Evolutionary conservation across 176 grass and related monocot species (phyloP), one percentile per base, ranked within the genome.

Genomic region (Triticum urartu): DNA sequence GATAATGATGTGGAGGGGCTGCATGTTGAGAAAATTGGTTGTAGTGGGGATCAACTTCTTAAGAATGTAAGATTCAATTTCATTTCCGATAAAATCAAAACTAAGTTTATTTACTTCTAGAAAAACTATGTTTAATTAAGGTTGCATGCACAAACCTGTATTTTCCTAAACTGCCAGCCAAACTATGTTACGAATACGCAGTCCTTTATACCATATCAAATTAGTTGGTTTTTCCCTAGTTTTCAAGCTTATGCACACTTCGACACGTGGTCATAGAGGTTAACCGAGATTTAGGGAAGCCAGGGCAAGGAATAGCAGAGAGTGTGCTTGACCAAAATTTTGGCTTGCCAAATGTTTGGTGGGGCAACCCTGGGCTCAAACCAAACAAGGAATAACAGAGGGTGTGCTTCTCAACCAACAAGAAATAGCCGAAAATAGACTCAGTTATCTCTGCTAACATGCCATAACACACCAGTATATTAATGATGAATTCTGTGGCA

Each of bases 401-500:
- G 79, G 56, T 8, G 15, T 11, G 8, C 24, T 90, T 74, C 63
- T 4, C 11, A 38, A 50, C 1, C 9, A 30, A 38, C 48, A 76
- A 75, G 36, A 11, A 70, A 39, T 69, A 59, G 12, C 56, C 42
- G 13, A 86, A 1, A 85, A 74, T 73, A 84, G 3, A 50, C 58
- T 43, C 72, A 71, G 6, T 61, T 78, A 42, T 72, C n/a, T 38
- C 30, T 69, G 40, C n/a, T 24, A 50, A 7, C 61, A 78, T 82
- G 4, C 64, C 64, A 40, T 77, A 63, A 11, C 28, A 22, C 4
- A 86, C 35, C 34, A 64, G 54, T 40, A 73, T 85, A 28, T 26
- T 84, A 65, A 58, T 86, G 75, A 68, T 58, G 72, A 39, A 40
- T 79, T 65, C 75, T 81, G n/a, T 88, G 81, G 24, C 34, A 9